Conservation (phyloP, 345 rosid genomes). For the Hypericum perforatum region DNA sequence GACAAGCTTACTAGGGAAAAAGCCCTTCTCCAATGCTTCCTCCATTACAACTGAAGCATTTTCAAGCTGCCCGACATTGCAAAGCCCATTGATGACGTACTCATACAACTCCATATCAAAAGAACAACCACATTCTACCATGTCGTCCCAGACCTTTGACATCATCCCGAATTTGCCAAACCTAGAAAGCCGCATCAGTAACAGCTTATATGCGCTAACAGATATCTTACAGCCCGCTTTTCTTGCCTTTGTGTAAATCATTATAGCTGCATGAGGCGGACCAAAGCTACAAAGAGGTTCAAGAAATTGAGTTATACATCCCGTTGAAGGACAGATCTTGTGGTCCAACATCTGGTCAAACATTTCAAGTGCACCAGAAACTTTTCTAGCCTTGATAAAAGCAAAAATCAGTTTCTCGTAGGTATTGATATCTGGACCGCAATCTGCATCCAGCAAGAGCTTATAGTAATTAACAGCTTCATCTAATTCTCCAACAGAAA, state of each 20-base stretch:
- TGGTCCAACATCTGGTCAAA: constrained; percentile 65
- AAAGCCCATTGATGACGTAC: constrained; percentile 65
- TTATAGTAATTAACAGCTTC: constrained; percentile 45
- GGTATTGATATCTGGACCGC: constrained; percentile 52
- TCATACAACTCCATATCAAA: constrained; percentile 73
- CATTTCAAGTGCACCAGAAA: constrained; percentile 84
- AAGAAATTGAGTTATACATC: constrained; percentile 51
- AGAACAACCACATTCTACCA: constrained; percentile 65
- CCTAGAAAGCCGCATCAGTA: constrained; percentile 68
- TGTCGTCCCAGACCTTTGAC: constrained; percentile 73
- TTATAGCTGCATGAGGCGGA: constrained; percentile 85
- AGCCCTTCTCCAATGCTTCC: constrained; percentile 64
- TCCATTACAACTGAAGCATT: constrained; percentile 85
- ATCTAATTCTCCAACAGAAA: constrained; percentile 41
- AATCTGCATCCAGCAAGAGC: constrained; percentile 35
- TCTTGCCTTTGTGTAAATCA: constrained; percentile 60
- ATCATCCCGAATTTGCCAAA: constrained; percentile 91
- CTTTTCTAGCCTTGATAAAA: constrained; percentile 56
- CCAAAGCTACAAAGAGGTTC: constrained; percentile 69
- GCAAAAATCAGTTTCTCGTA: constrained; percentile 51
- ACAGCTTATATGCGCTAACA: constrained; percentile 53
- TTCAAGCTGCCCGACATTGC: constrained; percentile 81
- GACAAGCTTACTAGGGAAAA: constrained; percentile 71
- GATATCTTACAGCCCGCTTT: constrained; percentile 66
- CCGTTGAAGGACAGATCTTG: constrained; percentile 52